These are phyloP conservation scores for Brassica juncea DNA, from an alignment of 345 rosid genomes.

Conservation along the genomic window DNA sequence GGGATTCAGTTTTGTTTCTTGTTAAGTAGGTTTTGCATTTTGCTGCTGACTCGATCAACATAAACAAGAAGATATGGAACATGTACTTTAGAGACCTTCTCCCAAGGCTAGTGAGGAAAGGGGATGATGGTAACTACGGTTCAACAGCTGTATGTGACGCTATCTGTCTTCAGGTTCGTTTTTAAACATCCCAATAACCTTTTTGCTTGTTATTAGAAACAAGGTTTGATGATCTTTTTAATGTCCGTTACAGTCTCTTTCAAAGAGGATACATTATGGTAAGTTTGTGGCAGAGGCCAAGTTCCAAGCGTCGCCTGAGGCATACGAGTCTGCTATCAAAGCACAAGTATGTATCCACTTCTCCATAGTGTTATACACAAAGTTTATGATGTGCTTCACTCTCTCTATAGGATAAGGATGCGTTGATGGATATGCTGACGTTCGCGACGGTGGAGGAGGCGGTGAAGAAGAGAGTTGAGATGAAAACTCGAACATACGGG, in stretches of 20 bases:
- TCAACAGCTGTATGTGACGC: slow-evolving; percentile 96
- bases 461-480: slow-evolving; percentile 64
- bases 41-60: slow-evolving; percentile 68
- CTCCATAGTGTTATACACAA: not conserved
- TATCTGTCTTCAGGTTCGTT: slow-evolving; percentile 74
- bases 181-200: not conserved
- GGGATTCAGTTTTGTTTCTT: not conserved
- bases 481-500: slow-evolving; percentile 64
- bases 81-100: slow-evolving; percentile 83
- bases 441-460: slow-evolving; percentile 58
- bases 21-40: slow-evolving; percentile 69
- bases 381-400: not conserved
- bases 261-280: slow-evolving; percentile 94
- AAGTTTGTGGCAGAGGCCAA: slow-evolving; percentile 95
- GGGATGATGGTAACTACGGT: slow-evolving; percentile 91
- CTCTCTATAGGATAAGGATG: slow-evolving; percentile 37
- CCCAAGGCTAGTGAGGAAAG: slow-evolving; percentile 74
- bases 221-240: not conserved
- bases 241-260: slow-evolving; percentile 57
- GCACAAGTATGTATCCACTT: slow-evolving; percentile 47
- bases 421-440: slow-evolving; percentile 60
- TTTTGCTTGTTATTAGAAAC: not conserved
- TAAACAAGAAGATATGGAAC: slow-evolving; percentile 75
- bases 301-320: slow-evolving; percentile 68
- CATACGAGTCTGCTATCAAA: slow-evolving; percentile 60